Evolutionary conservation across 2,329 filamentous ascomycete genomes (phyloP).

Genomic region (Aspergillus novofumigatus): DNA sequence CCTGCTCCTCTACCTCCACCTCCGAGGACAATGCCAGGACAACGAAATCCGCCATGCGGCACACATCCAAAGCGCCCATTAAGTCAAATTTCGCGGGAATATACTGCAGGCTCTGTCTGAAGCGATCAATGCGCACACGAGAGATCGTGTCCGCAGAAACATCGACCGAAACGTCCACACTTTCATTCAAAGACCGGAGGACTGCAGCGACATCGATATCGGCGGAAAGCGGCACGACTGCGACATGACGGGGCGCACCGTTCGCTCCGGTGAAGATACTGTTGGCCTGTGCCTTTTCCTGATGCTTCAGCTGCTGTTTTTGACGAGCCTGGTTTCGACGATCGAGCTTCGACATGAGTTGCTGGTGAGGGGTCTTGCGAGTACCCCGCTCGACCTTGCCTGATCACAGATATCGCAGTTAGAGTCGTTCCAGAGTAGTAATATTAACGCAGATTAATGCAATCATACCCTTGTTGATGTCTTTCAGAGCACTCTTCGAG

Average conservation of each 20-base stretch:
- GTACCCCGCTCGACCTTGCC: slow-evolving; percentile 75
- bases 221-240: slow-evolving; percentile 76
- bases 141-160: slow-evolving; percentile 55
- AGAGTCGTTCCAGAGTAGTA: background rate
- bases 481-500: slow-evolving; percentile 81
- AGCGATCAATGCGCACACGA: slow-evolving; percentile 74
- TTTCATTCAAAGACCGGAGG: slow-evolving; percentile 67
- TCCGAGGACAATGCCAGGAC: slow-evolving; percentile 77
- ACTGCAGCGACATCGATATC: slow-evolving; percentile 65
- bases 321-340: slow-evolving; percentile 93
- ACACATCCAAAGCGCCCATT: slow-evolving; percentile 75
- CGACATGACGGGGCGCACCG: slow-evolving; percentile 82
- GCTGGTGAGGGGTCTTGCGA: slow-evolving; percentile 88
- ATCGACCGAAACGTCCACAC: slow-evolving; percentile 71
- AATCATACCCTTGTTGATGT: slow-evolving; percentile 70
- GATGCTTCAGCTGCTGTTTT: slow-evolving; percentile 75
- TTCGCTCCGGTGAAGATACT: slow-evolving; percentile 82
- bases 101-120: slow-evolving; percentile 93
- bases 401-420: slow-evolving; percentile 33
- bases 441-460: background rate
- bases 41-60: slow-evolving; percentile 85
- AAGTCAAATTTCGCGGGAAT: slow-evolving; percentile 70
- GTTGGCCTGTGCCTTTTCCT: slow-evolving; percentile 72
- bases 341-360: slow-evolving; percentile 96
- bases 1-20: slow-evolving; percentile 71